Evolutionary conservation across 192 early-diverging fungal genomes (phyloP), one percentile per base, ranked within the genome.

Genomic region (Umbelopsis sp.): DNA sequence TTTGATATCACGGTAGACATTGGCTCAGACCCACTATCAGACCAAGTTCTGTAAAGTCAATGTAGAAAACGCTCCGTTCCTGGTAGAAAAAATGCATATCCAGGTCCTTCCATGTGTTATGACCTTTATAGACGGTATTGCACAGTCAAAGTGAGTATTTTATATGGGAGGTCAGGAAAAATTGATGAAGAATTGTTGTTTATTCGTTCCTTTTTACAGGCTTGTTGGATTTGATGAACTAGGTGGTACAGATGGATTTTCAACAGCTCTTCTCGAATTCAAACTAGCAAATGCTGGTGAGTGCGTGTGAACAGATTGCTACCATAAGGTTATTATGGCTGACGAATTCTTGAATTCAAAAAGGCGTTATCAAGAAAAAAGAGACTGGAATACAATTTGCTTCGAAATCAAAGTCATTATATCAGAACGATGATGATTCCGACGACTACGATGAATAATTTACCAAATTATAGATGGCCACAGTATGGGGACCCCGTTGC

Each of bases 141-240:
- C 84, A 2, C 68, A 78, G 31, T 73, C 69, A 53, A 78, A 78
- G 76, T 77, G 72, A 73, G 68, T 41, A 47, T 43, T 12, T 45
- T 24, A 41, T 8, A 24, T 66, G 22, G 50, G n/a, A 32, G 21
- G 20, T 12, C 56, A 9, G 3, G 22, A 14, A 17, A 12, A 20
- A 38, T 20, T 22, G 50, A 21, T 41, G n/a, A 53, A 17, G 7
- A 4, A 51, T 45, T 51, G 29, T 66, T 5, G 7, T 2, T 34
- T 34, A 62, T 44, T 32, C 16, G 3, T 49, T 49, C 47, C 5
- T 20, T 22, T 36, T n/a, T 38, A 29, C 65, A 92, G 93, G 22
- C 65, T 96, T 29, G 74, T 97, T 70, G 97, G 97, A 0, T 99
- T 99, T 85, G 97, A 99, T 29, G 96, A 93, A 20, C 80, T 99